These are phyloP conservation scores for Ceratobasidium papillatum DNA, from an alignment of 1,284 basidiomycete genomes.

Conservation along the genomic window DNA sequence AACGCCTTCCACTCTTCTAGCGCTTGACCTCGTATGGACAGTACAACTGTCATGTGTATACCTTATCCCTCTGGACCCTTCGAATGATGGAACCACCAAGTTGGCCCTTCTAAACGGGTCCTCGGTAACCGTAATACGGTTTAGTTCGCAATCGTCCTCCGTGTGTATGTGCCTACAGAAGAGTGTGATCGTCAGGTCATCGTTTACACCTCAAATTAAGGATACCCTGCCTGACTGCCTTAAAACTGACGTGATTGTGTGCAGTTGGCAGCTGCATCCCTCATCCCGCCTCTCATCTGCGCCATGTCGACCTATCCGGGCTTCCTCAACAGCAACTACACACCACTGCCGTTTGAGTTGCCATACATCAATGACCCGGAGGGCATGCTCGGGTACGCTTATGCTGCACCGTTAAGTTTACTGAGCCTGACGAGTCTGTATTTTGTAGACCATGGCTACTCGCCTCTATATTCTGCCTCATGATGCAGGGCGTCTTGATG, in stretches of 20 bases:
- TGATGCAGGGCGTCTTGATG: constrained; percentile 22
- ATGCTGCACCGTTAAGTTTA: background rate
- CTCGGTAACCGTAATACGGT: constrained; percentile 20
- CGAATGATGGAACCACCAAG: background rate
- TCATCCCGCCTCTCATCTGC: background rate
- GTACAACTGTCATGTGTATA: background rate
- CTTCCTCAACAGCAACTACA: constrained; percentile 33
- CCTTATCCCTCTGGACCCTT: background rate
- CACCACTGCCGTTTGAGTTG: background rate
- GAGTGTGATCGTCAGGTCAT: constrained; percentile 30
- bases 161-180: constrained; percentile 4
- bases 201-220: constrained; percentile 10
- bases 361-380: constrained; percentile 30
- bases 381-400: constrained; percentile 19
- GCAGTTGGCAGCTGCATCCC: background rate
- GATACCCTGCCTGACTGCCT: background rate
- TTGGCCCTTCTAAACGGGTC: background rate
- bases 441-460: constrained; percentile 25
- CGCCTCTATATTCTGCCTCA: constrained; percentile 25
- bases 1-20: background rate
- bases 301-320: constrained; percentile 34
- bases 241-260: background rate
- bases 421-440: background rate
- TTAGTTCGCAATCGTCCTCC: background rate
- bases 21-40: background rate